Base-by-base conservation (phyloP, 495 filamentous ascomycete species). In the Lophium mytilinum region DNA sequence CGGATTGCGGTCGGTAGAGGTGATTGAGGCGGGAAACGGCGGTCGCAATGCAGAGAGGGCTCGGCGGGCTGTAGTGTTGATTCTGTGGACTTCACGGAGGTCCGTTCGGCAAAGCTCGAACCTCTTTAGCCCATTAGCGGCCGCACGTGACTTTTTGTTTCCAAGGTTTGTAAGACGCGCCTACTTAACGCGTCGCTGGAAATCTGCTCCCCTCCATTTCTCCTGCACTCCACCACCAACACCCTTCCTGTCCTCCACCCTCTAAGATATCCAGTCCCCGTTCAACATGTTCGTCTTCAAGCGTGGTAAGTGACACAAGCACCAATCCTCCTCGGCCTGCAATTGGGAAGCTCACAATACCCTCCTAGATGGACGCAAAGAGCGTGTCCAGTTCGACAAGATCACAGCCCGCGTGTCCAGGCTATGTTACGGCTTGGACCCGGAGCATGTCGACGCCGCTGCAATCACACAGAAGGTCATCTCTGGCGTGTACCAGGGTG, bases 321-420 rank as follows among this genome's bases (percentile, higher is more conserved):
- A n/a, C 9, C 42, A 7, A 52, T 57, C 24, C 15, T 53, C 9
- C 33, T 58, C 50, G 49, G 50, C n/a, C 24, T 30, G 24, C 24
- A 30, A 30, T n/a, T 15, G 15, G 37, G 15, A 34, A 50, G 40
- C 56, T 61, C 43, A 58, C 53, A 10, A 43, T 42, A 2, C 51
- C 15, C n/a, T 34, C 37, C 14, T 60, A 97, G 92, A 98, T 80
- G 93, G 93, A 75, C 92, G 93, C 78, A 96, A 97, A 79, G 93
- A 98, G 82, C 93, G 93, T 72, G 93, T 98, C 55, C 93, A 98
- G 72, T 98, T 98, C 78, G 93, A 98, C 78, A 98, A 98, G 76
- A 98, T 98, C 80, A 97, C 93, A 58, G 93, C 93, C 61, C 90
- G 93, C 73, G 93, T 98, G 42, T 98, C 93, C 30, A 81, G 93